Base-by-base conservation (phyloP, 2,329 filamentous ascomycete species). In the Geosmithia flava region DNA sequence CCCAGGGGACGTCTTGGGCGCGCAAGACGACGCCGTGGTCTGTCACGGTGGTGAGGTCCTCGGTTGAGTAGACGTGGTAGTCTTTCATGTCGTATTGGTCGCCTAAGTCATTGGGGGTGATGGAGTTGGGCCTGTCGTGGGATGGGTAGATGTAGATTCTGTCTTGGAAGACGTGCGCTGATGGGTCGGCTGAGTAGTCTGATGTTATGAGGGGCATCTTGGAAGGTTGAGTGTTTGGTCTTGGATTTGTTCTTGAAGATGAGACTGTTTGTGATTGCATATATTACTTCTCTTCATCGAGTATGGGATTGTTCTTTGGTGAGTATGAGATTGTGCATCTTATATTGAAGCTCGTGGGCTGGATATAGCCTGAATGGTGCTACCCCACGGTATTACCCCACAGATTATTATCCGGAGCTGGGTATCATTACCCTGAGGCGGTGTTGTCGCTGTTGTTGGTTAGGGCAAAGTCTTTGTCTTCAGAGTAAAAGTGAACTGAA, bases 61-160 rank as follows among this genome's bases (percentile, higher is more conserved):
- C 55, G 23, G 66, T 67, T 54, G 76, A 81, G 64, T 89, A 81
- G 61, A 90, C 85, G 64, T 89, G 85, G 72, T 90, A 90, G 69
- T 90, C 85, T 49, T 68, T 74, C 85, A 89, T 90, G 68, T 87
- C 85, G 62, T 88, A 89, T 62, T 89, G 85, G 67, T 88, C 85
- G 59, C 85, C 85, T 72, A 88, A 87, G 72, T 89, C 85, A 68
- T 90, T 89, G 71, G 84, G 82, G 49, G 75, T 50, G 62, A 87
- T 85, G 63, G 80, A 75, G 5, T 83, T 86, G 62, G 87, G 81
- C 54, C 83, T 77, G 65, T 90, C 85, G 66, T 90, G 85, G 20
- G 84, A 89, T 19, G 85, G 85, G 68, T 89, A 90, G 65, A 90
- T 77, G 70, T 87, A 90, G 51, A 90, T 66, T 54, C 75, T 81